phyloP scores from a whole-genome alignment of 768 basidiomycete genomes.

The Rhizopogon vesiculosus region DNA sequence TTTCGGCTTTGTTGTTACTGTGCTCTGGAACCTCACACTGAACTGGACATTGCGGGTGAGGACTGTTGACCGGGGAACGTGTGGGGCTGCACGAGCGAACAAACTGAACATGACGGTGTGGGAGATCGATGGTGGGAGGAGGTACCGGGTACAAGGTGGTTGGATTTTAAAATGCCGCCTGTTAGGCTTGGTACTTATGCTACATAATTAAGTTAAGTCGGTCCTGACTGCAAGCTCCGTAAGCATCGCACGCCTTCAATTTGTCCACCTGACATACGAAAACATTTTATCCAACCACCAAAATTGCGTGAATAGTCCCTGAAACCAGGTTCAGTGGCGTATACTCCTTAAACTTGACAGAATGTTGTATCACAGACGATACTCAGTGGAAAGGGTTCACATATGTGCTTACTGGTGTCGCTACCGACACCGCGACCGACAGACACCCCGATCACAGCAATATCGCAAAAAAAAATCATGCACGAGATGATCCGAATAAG shows the following conservation, averaged over 20 bases:
- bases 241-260: too few relatives aligned
- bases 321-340: too few relatives aligned
- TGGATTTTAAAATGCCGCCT: constrained; percentile 13
- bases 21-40: constrained; percentile 22
- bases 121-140: constrained; percentile 7
- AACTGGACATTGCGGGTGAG: constrained; percentile 6
- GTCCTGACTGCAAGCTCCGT: background rate
- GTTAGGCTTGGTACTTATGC: constrained; percentile 1
- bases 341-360: too few relatives aligned
- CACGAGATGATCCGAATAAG: constrained; percentile 11
- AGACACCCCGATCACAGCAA: background rate
- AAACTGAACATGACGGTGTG: constrained; percentile 22
- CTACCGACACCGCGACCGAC: background rate
- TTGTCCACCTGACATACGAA: background rate
- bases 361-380: too few relatives aligned
- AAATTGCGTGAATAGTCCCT: background rate
- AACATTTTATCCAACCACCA: too few relatives aligned
- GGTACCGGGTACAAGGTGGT: constrained; percentile 8
- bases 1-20: constrained; percentile 11
- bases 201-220: constrained; percentile 5
- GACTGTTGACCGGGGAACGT: constrained; percentile 9
- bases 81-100: constrained; percentile 20
- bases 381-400: too few relatives aligned
- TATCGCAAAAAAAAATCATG: background rate
- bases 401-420: too few relatives aligned